phyloP scores from a whole-genome alignment of 164 flowering plant species.

The Tetrastigma voinierianum region DNA sequence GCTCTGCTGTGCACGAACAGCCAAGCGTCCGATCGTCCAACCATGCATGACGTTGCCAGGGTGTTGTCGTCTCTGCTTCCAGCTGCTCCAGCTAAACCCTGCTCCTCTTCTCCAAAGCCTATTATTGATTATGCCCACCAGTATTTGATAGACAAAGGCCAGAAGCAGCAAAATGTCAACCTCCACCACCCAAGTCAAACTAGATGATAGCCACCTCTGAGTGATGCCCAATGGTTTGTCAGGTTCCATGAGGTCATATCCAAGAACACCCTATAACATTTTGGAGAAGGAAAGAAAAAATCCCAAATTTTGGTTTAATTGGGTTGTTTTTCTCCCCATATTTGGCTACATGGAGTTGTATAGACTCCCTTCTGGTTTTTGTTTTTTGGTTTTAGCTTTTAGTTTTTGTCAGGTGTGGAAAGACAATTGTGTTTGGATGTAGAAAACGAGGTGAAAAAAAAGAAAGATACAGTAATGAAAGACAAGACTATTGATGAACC shows the following conservation, averaged over 20 bases:
- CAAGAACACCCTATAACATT: slow-evolving; percentile 33
- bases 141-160: slow-evolving; percentile 44
- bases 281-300: slow-evolving; percentile 12
- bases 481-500: no score
- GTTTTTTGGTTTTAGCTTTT: no score
- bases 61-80: slow-evolving; percentile 72
- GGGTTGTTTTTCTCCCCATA: background rate
- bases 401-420: no score
- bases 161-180: slow-evolving; percentile 17
- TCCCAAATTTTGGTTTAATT: slow-evolving; percentile 8
- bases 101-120: slow-evolving; percentile 29
- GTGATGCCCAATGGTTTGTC: slow-evolving; percentile 81
- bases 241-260: slow-evolving; percentile 78
- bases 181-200: slow-evolving; percentile 20
- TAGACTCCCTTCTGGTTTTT: no score
- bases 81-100: slow-evolving; percentile 37
- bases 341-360: no score
- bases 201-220: slow-evolving; percentile 39
- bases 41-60: slow-evolving; percentile 81
- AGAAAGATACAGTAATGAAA: no score
- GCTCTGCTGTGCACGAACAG: slow-evolving; percentile 80
- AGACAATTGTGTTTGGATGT: no score
- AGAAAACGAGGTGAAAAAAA: no score
- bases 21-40: slow-evolving; percentile 75
- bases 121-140: slow-evolving; percentile 52